phyloP scores from a whole-genome alignment of 2,329 filamentous ascomycete species.

The Ceratocystis huliohia region DNA sequence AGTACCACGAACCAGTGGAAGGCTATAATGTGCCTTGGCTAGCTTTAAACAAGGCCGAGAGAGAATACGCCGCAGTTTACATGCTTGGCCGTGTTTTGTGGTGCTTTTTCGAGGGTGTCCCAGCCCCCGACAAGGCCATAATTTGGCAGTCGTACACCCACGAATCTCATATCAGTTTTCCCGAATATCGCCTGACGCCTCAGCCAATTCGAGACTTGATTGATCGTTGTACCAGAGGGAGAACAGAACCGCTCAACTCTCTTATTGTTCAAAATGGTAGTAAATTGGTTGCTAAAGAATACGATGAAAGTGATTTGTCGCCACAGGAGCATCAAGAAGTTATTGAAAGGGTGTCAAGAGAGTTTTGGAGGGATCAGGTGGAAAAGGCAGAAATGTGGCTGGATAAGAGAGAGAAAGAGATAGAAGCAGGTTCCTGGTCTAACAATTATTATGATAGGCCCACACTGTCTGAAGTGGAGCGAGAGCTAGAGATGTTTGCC shows the following conservation, averaged over 20 bases:
- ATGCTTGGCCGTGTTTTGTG: constrained; percentile 50
- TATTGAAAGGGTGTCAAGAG: constrained; percentile 26
- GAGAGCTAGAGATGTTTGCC: constrained; percentile 26
- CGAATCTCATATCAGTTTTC: constrained; percentile 46
- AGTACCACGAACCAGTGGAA: constrained; percentile 35
- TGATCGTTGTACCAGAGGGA: constrained; percentile 39
- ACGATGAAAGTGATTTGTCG: neutral
- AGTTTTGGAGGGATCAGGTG: constrained; percentile 40
- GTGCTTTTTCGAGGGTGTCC: constrained; percentile 50
- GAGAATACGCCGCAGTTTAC: constrained; percentile 48
- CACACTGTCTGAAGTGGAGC: constrained; percentile 33
- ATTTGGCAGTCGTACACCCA: constrained; percentile 48
- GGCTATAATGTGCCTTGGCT: constrained; percentile 48
- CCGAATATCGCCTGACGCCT: constrained; percentile 38
- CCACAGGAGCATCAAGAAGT: constrained; percentile 28
- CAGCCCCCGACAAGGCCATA: constrained; percentile 43
- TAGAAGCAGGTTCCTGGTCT: constrained; percentile 35
- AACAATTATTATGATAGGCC: constrained; percentile 41
- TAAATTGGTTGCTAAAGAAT: constrained; percentile 31
- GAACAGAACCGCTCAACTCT: constrained; percentile 34
- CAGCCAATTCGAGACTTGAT: constrained; percentile 36
- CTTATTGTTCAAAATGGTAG: constrained; percentile 35
- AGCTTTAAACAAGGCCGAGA: constrained; percentile 38
- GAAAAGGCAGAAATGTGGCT: constrained; percentile 37
- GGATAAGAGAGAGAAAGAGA: constrained; percentile 28